Conservation (phyloP, 768 basidiomycete genomes). For the Leccinum variicolor region DNA sequence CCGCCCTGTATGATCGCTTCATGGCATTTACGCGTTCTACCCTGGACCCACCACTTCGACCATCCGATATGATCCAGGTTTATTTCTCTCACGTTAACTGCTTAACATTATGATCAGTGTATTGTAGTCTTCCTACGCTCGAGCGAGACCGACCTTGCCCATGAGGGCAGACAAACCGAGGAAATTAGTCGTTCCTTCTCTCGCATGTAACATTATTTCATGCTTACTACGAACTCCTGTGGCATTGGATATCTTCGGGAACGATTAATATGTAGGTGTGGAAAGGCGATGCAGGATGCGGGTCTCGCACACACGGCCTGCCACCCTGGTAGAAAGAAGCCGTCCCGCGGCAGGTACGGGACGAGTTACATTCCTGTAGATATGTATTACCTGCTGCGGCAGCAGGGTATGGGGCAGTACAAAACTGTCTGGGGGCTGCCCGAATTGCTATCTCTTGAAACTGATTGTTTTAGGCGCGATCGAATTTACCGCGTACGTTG, state of each 20-base stretch:
- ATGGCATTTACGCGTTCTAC: neutral
- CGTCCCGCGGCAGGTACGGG: neutral
- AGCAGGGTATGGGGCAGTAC: conserved; percentile 22
- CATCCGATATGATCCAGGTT: conserved; percentile 8
- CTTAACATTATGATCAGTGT: conserved; percentile 15
- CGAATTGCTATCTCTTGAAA: neutral
- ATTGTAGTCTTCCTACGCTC: conserved; percentile 2
- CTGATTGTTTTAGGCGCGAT: neutral
- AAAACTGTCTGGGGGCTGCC: neutral
- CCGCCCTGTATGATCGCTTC: conserved; percentile 9
- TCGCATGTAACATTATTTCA: conserved; percentile 21
- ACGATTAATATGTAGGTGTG: conserved; percentile 10
- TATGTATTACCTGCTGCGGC: conserved; percentile 40
- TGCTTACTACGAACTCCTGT: conserved; percentile 5
- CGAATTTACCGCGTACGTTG: neutral
- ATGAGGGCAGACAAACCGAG: neutral
- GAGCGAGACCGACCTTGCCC: neutral
- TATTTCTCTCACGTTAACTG: conserved; percentile 2
- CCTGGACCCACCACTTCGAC: conserved; percentile 9
- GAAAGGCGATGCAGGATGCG: conserved; percentile 2
- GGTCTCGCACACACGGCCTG: neutral
- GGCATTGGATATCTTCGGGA: neutral
- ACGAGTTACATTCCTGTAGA: conserved; percentile 20
- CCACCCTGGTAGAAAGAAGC: conserved; percentile 3
- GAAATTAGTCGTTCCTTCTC: neutral